Evolutionary conservation across 2,329 filamentous ascomycete species (phyloP), one percentile per base, ranked within the genome.

Genomic region (Pseudogymnoascus sp.): DNA sequence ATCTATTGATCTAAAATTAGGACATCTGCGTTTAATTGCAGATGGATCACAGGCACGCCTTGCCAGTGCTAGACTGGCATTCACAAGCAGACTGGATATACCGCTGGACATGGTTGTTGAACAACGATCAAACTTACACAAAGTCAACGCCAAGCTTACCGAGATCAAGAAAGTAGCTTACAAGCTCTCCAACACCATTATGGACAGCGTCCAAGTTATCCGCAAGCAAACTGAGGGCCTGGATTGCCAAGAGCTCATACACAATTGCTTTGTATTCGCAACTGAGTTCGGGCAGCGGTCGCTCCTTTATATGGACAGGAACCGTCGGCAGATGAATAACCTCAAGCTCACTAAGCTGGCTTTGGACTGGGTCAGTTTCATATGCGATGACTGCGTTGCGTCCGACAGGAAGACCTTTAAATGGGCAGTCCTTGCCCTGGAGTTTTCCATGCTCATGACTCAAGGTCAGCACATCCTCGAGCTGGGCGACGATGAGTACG

Each of bases 251-350:
- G 94, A 99, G 71, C 84, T 99, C 31, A 94, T 99, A 66, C 94
- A 99, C 74, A 96, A 92, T 4, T 99, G 93, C 75, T 99, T 97
- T 74, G 89, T 95, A 40, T 99, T 97, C 70, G 94, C 94, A n/a
- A 97, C 94, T 0, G 94, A 99, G 73, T 99, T 99, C 68, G 94
- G 94, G 48, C 93, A 97, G 73, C 88, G 94, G 66, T 97, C 93
- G 1, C 83, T 96, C 59, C 85, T 94, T 18, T 95, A 96, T 77
- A 94, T 99, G 86, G 94, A 99, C 75, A 89, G 90, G 73, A 97
- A 96, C 72, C 82, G 94, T 61, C 87, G 93, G 59, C 90, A 95
- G 68, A 95, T 97, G 90, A 97, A 97, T 77, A 97, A 96, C 74
- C 82, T 96, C 68, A 96, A 96, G 73, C 82, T 99, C 61, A 96